phyloP scores from a whole-genome alignment of 2,329 filamentous ascomycete genomes.

The Fusarium sp. region DNA sequence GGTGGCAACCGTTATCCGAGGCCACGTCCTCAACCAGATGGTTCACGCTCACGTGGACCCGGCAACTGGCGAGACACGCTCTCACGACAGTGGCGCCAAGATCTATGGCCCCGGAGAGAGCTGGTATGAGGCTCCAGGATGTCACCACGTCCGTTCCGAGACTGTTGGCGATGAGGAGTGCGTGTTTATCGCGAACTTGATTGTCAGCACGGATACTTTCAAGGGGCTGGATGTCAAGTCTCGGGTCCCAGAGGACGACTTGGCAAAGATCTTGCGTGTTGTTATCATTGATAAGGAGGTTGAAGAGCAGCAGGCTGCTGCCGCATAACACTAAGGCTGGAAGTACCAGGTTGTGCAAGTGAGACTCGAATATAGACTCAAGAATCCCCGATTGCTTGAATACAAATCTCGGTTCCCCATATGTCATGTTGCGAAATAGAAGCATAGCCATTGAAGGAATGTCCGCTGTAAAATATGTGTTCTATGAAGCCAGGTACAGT shows the following conservation, averaged over 20 bases:
- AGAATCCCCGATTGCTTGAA: background rate
- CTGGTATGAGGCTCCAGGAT: conserved; percentile 33
- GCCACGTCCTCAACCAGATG: conserved; percentile 32
- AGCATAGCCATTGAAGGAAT: no score
- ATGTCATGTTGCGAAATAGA: no score
- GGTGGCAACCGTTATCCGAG: conserved; percentile 23
- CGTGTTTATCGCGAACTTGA: conserved; percentile 23
- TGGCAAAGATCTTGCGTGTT: conserved; percentile 18
- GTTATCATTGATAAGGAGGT: conserved; percentile 29
- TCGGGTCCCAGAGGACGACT: conserved; percentile 9
- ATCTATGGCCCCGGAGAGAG: conserved; percentile 30
- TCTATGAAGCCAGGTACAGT: background rate
- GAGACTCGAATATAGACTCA: background rate
- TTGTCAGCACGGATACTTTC: conserved; percentile 23
- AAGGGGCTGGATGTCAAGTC: conserved; percentile 16
- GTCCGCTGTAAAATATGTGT: background rate
- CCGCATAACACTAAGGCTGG: background rate
- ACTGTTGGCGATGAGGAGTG: conserved; percentile 24
- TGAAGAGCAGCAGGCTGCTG: conserved; percentile 13
- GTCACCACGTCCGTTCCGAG: conserved; percentile 34
- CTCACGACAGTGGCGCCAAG: conserved; percentile 22
- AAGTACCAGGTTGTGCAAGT: no score
- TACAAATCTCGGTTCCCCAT: background rate
- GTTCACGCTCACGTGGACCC: conserved; percentile 21
- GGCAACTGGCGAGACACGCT: conserved; percentile 2